A percentile compares a stretch with the other conserved stretches of the same genome.
phyloP scores from a whole-genome alignment of 805 yeast genomes.

The Yamadazyma sp. region DNA sequence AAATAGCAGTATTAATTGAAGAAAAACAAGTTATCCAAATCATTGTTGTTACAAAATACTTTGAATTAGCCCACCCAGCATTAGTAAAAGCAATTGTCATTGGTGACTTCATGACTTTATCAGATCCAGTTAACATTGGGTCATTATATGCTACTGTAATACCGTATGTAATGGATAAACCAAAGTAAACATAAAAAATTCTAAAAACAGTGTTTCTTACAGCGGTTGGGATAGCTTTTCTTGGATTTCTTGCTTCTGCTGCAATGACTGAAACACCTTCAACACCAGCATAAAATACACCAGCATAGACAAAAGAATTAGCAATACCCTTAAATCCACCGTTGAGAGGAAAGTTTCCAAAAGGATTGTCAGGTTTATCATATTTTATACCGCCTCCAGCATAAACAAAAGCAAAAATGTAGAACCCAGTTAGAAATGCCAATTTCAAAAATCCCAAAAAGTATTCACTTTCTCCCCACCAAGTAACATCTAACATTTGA shows the following conservation, averaged over 20 bases:
- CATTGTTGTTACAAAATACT: constrained; percentile 35
- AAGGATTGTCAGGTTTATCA: constrained; percentile 25
- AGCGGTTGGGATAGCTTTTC: constrained; percentile 27
- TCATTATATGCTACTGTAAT: constrained; percentile 33
- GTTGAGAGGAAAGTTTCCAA: constrained; percentile 25
- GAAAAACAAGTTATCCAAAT: constrained; percentile 40
- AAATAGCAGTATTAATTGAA: constrained; percentile 32
- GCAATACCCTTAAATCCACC: constrained; percentile 30
- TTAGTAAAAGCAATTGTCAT: constrained; percentile 36
- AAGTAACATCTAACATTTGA: constrained; percentile 38
- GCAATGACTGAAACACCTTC: constrained; percentile 23
- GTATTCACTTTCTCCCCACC: constrained; percentile 29
- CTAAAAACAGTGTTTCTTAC: constrained; percentile 30
- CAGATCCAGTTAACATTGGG: constrained; percentile 18
- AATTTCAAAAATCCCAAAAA: constrained; percentile 23
- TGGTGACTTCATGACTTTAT: constrained; percentile 28
- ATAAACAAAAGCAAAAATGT: constrained; percentile 18
- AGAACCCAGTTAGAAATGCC: constrained; percentile 19
- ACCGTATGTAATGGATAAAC: constrained; percentile 26
- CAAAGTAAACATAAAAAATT: constrained; percentile 27
- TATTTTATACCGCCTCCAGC: constrained; percentile 25
- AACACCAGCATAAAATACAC: constrained; percentile 33
- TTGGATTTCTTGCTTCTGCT: constrained; percentile 32
- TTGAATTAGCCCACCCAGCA: constrained; percentile 33
- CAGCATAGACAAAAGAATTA: constrained; percentile 48